phyloP scores from a whole-genome alignment of 2,329 filamentous ascomycete genomes.

The Xylaria sp. region DNA sequence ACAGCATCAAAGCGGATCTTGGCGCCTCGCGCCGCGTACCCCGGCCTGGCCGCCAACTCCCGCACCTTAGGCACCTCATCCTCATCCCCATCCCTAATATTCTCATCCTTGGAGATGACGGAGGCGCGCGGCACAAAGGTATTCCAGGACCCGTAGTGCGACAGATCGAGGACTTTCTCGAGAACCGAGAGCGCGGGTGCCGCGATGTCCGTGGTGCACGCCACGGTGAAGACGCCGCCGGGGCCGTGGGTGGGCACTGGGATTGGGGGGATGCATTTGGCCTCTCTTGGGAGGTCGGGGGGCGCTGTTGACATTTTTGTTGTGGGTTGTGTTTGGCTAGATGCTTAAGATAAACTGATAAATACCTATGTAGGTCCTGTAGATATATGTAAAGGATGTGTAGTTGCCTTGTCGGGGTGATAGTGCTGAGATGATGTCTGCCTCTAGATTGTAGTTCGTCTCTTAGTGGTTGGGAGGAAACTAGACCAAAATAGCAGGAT shows the following conservation, averaged over 20 bases:
- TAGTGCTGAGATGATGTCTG: too few relatives aligned
- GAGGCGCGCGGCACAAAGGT: slow-evolving; percentile 30
- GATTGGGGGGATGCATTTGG: slow-evolving; percentile 29
- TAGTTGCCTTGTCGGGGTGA: too few relatives aligned
- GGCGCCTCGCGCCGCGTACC: slow-evolving; percentile 22
- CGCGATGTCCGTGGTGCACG: slow-evolving; percentile 28
- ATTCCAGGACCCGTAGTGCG: slow-evolving; percentile 34
- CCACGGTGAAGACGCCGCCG: slow-evolving; percentile 34
- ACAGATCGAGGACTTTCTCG: slow-evolving; percentile 31
- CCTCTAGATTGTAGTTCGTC: too few relatives aligned
- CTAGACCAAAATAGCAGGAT: too few relatives aligned
- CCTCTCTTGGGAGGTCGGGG: slow-evolving; percentile 23
- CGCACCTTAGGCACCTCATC: slow-evolving; percentile 4
- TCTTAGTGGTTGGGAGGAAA: too few relatives aligned
- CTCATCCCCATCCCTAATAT: neutral
- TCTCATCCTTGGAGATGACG: neutral
- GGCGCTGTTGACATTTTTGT: slow-evolving; percentile 31
- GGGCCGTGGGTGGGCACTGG: slow-evolving; percentile 35
- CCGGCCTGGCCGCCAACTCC: slow-evolving; percentile 5
- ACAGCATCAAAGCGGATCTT: slow-evolving; percentile 32
- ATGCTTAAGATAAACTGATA: too few relatives aligned
- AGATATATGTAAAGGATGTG: too few relatives aligned
- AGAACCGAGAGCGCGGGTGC: slow-evolving; percentile 23
- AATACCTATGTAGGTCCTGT: too few relatives aligned
- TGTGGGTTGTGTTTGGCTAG: neutral